Base-by-base conservation (phyloP, 140 eudicot genomes). In the Senecio squalidus region DNA sequence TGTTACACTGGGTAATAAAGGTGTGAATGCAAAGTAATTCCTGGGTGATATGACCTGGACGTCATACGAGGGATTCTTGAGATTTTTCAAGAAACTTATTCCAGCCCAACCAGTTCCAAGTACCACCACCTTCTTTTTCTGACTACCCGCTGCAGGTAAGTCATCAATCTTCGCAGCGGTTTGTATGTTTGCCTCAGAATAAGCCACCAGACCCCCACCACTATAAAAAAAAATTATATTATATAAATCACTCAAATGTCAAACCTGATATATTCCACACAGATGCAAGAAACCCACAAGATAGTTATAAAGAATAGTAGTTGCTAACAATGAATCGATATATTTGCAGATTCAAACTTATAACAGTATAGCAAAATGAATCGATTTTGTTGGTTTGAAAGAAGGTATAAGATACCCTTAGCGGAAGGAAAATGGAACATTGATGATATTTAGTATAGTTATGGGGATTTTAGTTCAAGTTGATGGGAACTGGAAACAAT, bases 21-120 rank as follows among this genome's bases (percentile, higher is more conserved):
- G 96, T 29, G 96, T 91, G 77, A 91, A 91, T 24, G 94, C 94
- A 69, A 91, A 91, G 85, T 83, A 91, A 71, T 91, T 91, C 65
- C 96, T 84, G 22, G 98, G 98, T 56, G 95, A 86, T 69, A 91
- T 78, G 51, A 91, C 95, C 58, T 86, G 88, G 44, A 91, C 91
- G 36, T 90, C 94, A 41, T 85, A 90, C 0, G 82, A 68, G 21
- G 97, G 66, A 64, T 81, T 74, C 58, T 86, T 86, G 55, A 91
- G 72, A 71, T 76, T 83, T 46, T 75, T 86, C 84, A 91, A 64
- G 81, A 91, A 91, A 72, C 98, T 86, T 64, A 90, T 86, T 74
- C 88, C 95, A 9, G 98, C 98, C 98, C 98, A 91, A 71, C 98
- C 96, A 74, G 98, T 91, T 66, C 98, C 98, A 60, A 91, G 85